These are phyloP conservation scores for Austroboletus novae-zelandiae DNA, from an alignment of 1,284 basidiomycete genomes.

Conservation along the genomic window DNA sequence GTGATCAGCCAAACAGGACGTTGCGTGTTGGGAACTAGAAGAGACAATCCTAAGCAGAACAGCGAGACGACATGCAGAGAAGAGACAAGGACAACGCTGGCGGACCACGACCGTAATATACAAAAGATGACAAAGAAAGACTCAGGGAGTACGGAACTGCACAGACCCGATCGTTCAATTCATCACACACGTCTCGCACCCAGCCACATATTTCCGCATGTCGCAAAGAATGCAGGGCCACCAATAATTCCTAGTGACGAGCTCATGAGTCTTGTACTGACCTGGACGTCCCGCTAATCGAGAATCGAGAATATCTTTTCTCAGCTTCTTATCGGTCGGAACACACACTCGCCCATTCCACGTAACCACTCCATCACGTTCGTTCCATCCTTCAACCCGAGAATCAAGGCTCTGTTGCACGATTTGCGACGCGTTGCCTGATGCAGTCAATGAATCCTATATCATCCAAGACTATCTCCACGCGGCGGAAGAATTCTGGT, in stretches of 20 bases:
- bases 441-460: not conserved
- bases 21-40: too few relatives aligned
- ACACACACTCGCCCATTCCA: slow-evolving; percentile 23
- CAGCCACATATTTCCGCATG: slow-evolving; percentile 34
- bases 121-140: too few relatives aligned
- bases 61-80: too few relatives aligned
- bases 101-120: too few relatives aligned
- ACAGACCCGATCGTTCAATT: too few relatives aligned
- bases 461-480: not conserved
- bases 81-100: too few relatives aligned
- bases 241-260: slow-evolving; percentile 38
- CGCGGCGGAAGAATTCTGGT: too few relatives aligned
- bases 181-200: slow-evolving; percentile 40
- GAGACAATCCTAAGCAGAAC: too few relatives aligned
- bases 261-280: too few relatives aligned
- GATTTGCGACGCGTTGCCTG: not conserved
- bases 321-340: slow-evolving; percentile 15
- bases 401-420: not conserved
- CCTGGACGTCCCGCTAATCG: too few relatives aligned
- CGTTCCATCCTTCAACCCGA: slow-evolving; percentile 10
- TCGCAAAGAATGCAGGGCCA: slow-evolving; percentile 40
- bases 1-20: too few relatives aligned
- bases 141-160: too few relatives aligned
- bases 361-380: slow-evolving; percentile 6
- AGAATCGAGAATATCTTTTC: slow-evolving; percentile 33